Evolutionary conservation across 306 rosid genomes (phyloP).

Genomic region (Spatholobus suberectus): DNA sequence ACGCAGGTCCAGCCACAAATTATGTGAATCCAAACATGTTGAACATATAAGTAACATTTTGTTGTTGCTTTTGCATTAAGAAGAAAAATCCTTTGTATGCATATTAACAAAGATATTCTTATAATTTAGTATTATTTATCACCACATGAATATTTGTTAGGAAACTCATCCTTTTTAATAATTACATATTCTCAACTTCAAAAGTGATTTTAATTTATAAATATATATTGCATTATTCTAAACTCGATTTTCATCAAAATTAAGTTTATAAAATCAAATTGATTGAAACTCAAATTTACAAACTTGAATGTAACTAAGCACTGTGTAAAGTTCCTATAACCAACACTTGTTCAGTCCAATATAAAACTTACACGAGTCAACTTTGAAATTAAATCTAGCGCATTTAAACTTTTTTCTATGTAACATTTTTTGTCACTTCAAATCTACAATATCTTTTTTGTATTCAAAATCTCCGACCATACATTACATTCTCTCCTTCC

Average conservation of each 20-base stretch:
- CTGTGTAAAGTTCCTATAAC: not conserved
- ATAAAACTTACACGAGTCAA: not conserved
- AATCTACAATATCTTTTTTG: not conserved
- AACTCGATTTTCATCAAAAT: not conserved
- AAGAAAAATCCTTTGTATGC: not conserved
- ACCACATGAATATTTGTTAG: not conserved
- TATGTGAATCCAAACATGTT: too few relatives aligned
- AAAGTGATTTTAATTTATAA: not conserved
- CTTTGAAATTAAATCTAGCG: not conserved
- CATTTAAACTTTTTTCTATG: not conserved
- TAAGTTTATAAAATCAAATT: not conserved
- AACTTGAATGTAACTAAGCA: not conserved
- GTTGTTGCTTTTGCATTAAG: not conserved
- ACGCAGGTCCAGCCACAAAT: not conserved
- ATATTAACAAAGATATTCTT: not conserved
- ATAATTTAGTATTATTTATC: not conserved
- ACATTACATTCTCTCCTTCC: not conserved
- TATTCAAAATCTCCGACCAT: not conserved
- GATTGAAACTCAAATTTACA: not conserved
- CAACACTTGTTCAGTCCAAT: not conserved
- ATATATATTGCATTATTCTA: not conserved
- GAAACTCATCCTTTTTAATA: not conserved
- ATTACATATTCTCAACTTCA: not conserved
- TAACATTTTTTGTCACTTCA: not conserved
- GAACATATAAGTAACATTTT: not conserved